Evolutionary conservation across 331 rosid species (phyloP).

Genomic region (Stylosanthes scabra): DNA sequence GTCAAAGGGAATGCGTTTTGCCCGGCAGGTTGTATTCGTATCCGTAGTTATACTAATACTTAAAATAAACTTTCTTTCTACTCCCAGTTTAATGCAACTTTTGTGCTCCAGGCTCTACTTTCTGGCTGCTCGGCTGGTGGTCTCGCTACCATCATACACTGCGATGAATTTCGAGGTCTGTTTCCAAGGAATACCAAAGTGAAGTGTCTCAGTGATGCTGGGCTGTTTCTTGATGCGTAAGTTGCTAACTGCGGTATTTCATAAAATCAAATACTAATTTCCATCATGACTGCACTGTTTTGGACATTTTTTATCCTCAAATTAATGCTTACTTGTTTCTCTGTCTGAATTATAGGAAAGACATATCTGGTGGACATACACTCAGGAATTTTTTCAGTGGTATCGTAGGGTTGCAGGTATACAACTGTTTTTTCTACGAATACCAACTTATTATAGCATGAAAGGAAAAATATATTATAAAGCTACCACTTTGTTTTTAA

Average conservation of each 20-base stretch:
- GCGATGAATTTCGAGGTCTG: slow-evolving; percentile 73
- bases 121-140: slow-evolving; percentile 99
- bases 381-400: slow-evolving; percentile 67
- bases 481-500: neutral
- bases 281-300: neutral
- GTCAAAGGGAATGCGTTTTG: slow-evolving; percentile 85
- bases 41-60: neutral
- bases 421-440: slow-evolving; percentile 3
- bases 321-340: slow-evolving; percentile 21
- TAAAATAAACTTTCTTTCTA: slow-evolving; percentile 2
- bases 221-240: slow-evolving; percentile 88
- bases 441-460: neutral
- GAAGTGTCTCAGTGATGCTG: slow-evolving; percentile 96
- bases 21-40: slow-evolving; percentile 65
- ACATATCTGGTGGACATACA: slow-evolving; percentile 73
- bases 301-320: slow-evolving; percentile 19
- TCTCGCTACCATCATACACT: slow-evolving; percentile 83
- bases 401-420: slow-evolving; percentile 67
- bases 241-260: slow-evolving; percentile 27
- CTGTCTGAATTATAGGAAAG: slow-evolving; percentile 56
- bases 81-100: slow-evolving; percentile 18
- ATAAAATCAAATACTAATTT: slow-evolving; percentile 23
- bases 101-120: slow-evolving; percentile 78
- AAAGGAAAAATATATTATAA: slow-evolving; percentile 8
- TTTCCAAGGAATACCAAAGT: slow-evolving; percentile 71